Base-by-base conservation (phyloP, 768 basidiomycete species). In the Boletus rubropictus region DNA sequence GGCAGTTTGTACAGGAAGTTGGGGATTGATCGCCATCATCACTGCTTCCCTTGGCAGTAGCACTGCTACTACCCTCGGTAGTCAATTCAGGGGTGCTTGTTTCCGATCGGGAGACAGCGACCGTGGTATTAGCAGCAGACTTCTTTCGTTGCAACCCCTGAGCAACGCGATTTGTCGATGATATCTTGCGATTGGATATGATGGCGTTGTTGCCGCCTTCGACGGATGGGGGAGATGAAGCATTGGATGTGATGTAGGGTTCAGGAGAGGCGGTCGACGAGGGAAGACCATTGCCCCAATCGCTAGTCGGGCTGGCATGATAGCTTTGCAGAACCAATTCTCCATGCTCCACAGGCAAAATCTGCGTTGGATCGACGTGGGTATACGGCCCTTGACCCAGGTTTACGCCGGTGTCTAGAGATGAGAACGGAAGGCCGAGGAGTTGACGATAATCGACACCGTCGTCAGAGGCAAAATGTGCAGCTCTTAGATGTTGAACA, bases 321-420 rank as follows among this genome's bases (percentile, higher is more conserved):
- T 80, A 80, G 52, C 71, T 72, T 35, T 73, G 67, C 58, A 75
- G 74, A 10, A 71, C 64, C 50, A 64, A 60, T 29, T 71, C 69
- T 42, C 58, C 54, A 38, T 72, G 69, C 35, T 75, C 72, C 33
- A 69, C 64, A n/a, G 72, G 72, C 49, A 78, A 66, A 36, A 95
- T 87, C 68, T 95, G 90, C n/a, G 86, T 86, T 7, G 94, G 94
- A 69, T 97, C 90, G 49, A 97, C 87, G 65, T 87, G 84, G 29
- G 86, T 88, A 67, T 78, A 87, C 7, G 79, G 77, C 38, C 69
- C 67, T 52, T 76, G 74, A 45, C 68, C 66, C 24, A 73, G 44
- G 29, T 55, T 64, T 32, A 64, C 60, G 4, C 69, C 62, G 25
- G 67, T 61, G 51, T 82, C 79, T 48, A 80, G 63, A 48, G 72